Base-by-base conservation (phyloP, 1,284 basidiomycete genomes). In the Rhodotorula sp. region DNA sequence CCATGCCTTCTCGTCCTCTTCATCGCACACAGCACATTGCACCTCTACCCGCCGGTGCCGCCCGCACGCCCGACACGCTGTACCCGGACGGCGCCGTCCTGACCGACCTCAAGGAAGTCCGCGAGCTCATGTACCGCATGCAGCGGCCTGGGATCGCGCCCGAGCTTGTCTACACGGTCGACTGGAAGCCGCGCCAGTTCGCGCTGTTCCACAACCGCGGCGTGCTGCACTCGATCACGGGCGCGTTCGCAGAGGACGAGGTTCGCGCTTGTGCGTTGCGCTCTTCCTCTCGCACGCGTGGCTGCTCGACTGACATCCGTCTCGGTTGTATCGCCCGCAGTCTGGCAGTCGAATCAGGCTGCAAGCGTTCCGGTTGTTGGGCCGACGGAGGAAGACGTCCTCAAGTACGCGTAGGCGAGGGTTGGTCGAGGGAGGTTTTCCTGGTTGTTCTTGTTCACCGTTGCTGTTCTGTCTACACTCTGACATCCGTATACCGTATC, bases 81-180 rank as follows among this genome's bases (percentile, higher is more conserved):
- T 92, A 88, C 80, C 90, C 91, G 0, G 87, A 91, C 66, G 91
- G 91, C 37, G 89, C 86, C 3, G 86, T 87, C 74, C 77, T 94
- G 68, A 89, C 82, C 4, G 87, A 92, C 78, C 83, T 93, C 46
- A 85, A 86, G 75, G 83, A 88, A 70, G 90, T 91, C 5, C 84
- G 91, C n/a, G 87, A 86, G 17, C 77, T 91, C 22, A 79, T 93
- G 48, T 92, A 92, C 82, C 85, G 85, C 80, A 88, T 93, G 84
- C 91, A 94, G 80, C 82, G 91, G 19, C 91, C 91, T 1, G 91
- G 87, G 13, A 93, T 94, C 73, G 86, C 88, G 1, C 90, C 91
- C 4, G 81, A 82, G 71, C 73, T 79, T 37, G 80, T 82, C 50
- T 84, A 83, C 76, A 76, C 81, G 12, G 82, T 83, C 71, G 83